phyloP scores from a whole-genome alignment of 1,284 basidiomycete genomes.

The Apiotrichum mycotoxinovorans region DNA sequence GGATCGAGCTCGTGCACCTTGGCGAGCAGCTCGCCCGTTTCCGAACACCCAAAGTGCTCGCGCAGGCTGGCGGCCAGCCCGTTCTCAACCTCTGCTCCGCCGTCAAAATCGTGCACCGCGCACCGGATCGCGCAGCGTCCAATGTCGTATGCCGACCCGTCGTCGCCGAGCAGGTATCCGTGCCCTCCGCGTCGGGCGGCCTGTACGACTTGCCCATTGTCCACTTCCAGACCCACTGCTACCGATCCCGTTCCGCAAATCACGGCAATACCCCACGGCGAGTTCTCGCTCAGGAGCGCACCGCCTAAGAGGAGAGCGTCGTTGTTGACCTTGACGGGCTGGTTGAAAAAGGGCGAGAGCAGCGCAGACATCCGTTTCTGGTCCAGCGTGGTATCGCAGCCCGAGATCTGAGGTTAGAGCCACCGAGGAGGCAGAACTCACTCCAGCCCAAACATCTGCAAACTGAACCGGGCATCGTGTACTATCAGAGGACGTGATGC shows the following conservation, averaged over 20 bases:
- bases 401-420: constrained; percentile 26
- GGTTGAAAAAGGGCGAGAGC: constrained; percentile 29
- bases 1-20: constrained; percentile 38
- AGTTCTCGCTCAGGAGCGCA: constrained; percentile 25
- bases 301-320: constrained; percentile 40
- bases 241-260: constrained; percentile 41
- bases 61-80: constrained; percentile 25
- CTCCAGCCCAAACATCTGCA: constrained; percentile 32
- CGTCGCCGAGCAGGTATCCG: constrained; percentile 42
- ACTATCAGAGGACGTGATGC: neutral
- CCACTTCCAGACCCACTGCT: constrained; percentile 28
- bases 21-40: constrained; percentile 30
- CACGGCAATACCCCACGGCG: constrained; percentile 39
- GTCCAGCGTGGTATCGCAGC: constrained; percentile 37
- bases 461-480: constrained; percentile 21
- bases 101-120: constrained; percentile 32
- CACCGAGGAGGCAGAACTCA: constrained; percentile 9
- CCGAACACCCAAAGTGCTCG: constrained; percentile 25
- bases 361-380: constrained; percentile 24
- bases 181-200: constrained; percentile 33
- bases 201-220: constrained; percentile 21
- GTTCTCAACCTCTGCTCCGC: constrained; percentile 19
- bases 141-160: constrained; percentile 37
- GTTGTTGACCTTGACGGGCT: constrained; percentile 24
- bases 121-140: constrained; percentile 29